Evolutionary conservation across 768 basidiomycete species (phyloP).

Genomic region (Boletus sp.): DNA sequence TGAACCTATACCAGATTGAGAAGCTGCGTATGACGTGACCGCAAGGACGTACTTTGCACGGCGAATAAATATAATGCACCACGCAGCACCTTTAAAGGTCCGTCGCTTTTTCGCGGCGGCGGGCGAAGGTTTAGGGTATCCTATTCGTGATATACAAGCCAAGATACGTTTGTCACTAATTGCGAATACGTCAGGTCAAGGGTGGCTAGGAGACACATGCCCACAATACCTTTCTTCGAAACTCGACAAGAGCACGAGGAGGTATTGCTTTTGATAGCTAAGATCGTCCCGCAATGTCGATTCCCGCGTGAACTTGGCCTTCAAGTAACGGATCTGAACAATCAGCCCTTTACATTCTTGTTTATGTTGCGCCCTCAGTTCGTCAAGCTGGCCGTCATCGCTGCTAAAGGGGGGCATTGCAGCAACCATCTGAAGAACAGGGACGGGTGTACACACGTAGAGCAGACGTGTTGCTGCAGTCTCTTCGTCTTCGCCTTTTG

Average conservation of each 20-base stretch:
- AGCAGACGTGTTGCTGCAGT: constrained; percentile 55
- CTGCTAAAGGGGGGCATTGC: constrained; percentile 28
- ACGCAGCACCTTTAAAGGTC: constrained; percentile 54
- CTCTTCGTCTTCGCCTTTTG: constrained; percentile 41
- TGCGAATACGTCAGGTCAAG: constrained; percentile 1
- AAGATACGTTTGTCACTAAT: constrained; percentile 66
- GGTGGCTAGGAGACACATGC: neutral
- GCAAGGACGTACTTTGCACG: constrained; percentile 53
- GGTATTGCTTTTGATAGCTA: constrained; percentile 84
- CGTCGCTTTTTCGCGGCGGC: constrained; percentile 39
- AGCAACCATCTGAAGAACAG: neutral
- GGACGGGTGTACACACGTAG: constrained; percentile 42
- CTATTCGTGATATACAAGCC: constrained; percentile 72
- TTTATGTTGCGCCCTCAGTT: constrained; percentile 65
- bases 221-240: constrained; percentile 62
- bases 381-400: constrained; percentile 51
- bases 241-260: constrained; percentile 66
- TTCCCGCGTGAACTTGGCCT: constrained; percentile 88
- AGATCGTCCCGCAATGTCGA: constrained; percentile 72
- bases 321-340: constrained; percentile 87
- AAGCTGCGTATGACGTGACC: neutral
- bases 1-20: constrained; percentile 41
- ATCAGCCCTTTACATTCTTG: constrained; percentile 89
- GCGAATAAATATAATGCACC: constrained; percentile 60
- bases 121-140: constrained; percentile 51